A percentile compares a stretch with the other conserved stretches of the same genome.
These are phyloP conservation scores for Fusarium setosum DNA, from an alignment of 2,329 filamentous ascomycete genomes.

Conservation along the genomic window DNA sequence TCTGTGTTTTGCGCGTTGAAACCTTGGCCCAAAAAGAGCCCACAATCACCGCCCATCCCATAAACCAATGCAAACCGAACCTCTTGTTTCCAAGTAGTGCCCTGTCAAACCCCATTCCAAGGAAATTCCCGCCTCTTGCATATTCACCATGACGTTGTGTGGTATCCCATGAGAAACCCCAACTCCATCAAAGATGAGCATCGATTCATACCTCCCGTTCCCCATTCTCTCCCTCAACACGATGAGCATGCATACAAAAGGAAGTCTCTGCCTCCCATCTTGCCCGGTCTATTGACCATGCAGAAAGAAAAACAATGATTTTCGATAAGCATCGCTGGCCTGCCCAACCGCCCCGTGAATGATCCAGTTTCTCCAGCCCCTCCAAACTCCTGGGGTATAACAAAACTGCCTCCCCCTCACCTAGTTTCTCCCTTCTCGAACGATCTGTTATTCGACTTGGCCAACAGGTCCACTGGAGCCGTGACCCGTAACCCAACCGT, in stretches of 20 bases:
- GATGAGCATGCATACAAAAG: slow-evolving; percentile 29
- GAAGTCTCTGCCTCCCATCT: slow-evolving; percentile 28
- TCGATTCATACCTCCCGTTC: neutral
- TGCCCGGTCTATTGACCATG: slow-evolving; percentile 25
- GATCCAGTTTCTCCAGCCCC: slow-evolving; percentile 24
- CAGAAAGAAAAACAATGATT: slow-evolving; percentile 33
- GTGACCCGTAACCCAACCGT: neutral
- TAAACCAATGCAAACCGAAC: slow-evolving; percentile 23
- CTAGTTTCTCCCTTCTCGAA: neutral
- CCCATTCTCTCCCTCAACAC: slow-evolving; percentile 3
- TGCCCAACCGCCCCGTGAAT: slow-evolving; percentile 30
- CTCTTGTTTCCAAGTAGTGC: slow-evolving; percentile 9
- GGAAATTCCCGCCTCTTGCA: slow-evolving; percentile 10
- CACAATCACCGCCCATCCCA: slow-evolving; percentile 28
- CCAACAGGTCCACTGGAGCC: neutral
- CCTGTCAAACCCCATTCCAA: neutral
- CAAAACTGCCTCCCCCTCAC: slow-evolving; percentile 13
- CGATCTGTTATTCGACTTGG: neutral
- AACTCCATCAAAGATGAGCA: neutral
- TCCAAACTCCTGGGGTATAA: slow-evolving; percentile 19
- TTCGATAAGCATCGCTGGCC: slow-evolving; percentile 39
- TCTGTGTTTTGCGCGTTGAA: slow-evolving; percentile 22
- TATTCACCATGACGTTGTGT: slow-evolving; percentile 28
- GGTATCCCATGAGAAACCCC: slow-evolving; percentile 1
- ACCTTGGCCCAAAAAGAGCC: slow-evolving; percentile 24